phyloP scores from a whole-genome alignment of 768 basidiomycete species.

The Candolleomyces efflorescens region DNA sequence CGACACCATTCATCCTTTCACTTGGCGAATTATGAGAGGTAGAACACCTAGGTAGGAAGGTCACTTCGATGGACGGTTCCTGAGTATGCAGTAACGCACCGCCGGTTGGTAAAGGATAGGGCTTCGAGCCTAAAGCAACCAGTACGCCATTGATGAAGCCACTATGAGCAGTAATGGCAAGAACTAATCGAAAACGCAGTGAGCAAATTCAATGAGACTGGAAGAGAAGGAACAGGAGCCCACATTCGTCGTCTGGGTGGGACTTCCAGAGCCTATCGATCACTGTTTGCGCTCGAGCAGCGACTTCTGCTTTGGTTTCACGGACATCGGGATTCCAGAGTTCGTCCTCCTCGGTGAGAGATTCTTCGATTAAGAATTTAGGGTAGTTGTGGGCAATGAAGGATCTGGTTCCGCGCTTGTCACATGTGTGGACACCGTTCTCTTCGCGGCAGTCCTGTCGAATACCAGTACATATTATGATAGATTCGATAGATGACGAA shows the following conservation, averaged over 20 bases:
- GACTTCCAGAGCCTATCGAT: conserved; percentile 53
- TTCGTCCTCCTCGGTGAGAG: conserved; percentile 59
- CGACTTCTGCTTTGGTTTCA: conserved; percentile 46
- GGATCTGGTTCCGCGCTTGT: conserved; percentile 39
- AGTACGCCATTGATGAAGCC: conserved; percentile 16
- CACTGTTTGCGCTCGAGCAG: conserved; percentile 43
- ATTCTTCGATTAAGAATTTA: conserved; percentile 48
- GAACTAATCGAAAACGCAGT: background rate
- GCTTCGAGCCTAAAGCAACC: conserved; percentile 9
- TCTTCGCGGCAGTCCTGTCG: conserved; percentile 62
- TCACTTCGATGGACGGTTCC: background rate
- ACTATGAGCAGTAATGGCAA: conserved; percentile 14
- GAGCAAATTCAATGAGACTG: background rate
- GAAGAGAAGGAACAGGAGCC: conserved; percentile 20
- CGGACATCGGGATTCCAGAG: conserved; percentile 53
- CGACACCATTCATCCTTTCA: no score
- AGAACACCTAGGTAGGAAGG: background rate
- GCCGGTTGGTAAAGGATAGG: conserved; percentile 11
- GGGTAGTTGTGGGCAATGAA: conserved; percentile 50
- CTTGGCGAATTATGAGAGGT: background rate
- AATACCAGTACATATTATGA: background rate
- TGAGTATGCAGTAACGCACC: conserved; percentile 6
- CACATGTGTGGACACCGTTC: conserved; percentile 68
- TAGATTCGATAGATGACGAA: background rate
- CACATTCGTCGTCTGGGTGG: conserved; percentile 42